These are phyloP conservation scores for Solanum ossicruentum DNA, from an alignment of 257 asterid species.

Conservation along the genomic window DNA sequence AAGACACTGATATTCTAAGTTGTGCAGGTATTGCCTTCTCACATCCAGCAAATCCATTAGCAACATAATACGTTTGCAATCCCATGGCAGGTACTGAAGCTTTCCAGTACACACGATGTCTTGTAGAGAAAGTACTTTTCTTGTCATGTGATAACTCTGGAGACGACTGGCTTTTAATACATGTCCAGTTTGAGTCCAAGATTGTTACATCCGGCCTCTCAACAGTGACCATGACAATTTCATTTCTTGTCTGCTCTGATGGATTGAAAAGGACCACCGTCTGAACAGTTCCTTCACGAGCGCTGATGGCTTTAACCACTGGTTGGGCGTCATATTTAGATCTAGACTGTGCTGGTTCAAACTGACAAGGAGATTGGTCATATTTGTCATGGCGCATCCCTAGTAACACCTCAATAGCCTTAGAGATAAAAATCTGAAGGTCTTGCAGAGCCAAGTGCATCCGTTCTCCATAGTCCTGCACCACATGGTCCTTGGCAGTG, in stretches of 20 bases:
- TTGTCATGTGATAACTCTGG: conserved; percentile 59
- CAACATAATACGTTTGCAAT: conserved; percentile 86
- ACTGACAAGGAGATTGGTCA: conserved; percentile 73
- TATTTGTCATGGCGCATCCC: conserved; percentile 76
- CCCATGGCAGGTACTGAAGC: conserved; percentile 87
- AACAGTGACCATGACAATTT: conserved; percentile 79
- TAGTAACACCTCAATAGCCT: conserved; percentile 74
- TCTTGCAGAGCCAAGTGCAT: conserved; percentile 90
- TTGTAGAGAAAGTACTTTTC: conserved; percentile 49
- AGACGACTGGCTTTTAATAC: conserved; percentile 91
- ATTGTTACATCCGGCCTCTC: conserved; percentile 89
- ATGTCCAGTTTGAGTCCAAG: conserved; percentile 94
- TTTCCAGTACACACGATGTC: conserved; percentile 89
- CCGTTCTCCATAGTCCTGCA: conserved; percentile 79
- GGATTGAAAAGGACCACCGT: conserved; percentile 77
- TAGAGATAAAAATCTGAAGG: conserved; percentile 78
- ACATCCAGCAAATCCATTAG: conserved; percentile 94
- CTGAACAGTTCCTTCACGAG: conserved; percentile 81
- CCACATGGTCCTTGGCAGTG: conserved; percentile 91
- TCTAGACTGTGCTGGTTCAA: conserved; percentile 76
- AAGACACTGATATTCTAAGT: conserved; percentile 29
- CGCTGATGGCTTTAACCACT: conserved; percentile 49
- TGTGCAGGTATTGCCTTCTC: conserved; percentile 92
- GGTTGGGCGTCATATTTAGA: conserved; percentile 79
- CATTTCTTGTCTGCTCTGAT: conserved; percentile 72